phyloP scores from a whole-genome alignment of 2,329 filamentous ascomycete species.

The Verticillium tricorpus region DNA sequence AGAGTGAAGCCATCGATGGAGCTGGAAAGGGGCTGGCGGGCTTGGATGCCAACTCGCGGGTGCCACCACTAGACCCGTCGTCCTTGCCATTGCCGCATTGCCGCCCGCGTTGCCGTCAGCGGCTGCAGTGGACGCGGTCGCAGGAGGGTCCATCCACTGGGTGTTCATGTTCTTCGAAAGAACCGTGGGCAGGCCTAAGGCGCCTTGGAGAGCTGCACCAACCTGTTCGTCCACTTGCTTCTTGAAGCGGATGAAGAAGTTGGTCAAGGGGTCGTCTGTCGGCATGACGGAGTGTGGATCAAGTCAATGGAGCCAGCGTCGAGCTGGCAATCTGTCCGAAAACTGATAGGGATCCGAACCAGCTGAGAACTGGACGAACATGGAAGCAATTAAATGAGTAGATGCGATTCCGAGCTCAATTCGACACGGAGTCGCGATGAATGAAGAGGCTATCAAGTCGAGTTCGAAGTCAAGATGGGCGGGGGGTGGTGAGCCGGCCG shows the following conservation, averaged over 20 bases:
- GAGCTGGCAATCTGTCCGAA: too few relatives aligned
- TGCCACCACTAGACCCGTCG: too few relatives aligned
- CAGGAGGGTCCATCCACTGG: not conserved
- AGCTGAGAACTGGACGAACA: too few relatives aligned
- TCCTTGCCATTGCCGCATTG: not conserved
- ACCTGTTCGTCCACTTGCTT: conserved; percentile 34
- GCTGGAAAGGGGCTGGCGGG: conserved; percentile 8
- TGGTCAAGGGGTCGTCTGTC: conserved; percentile 13
- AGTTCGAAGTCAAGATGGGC: not conserved
- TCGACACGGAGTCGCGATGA: not conserved
- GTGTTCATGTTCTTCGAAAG: conserved; percentile 19
- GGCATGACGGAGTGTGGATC: conserved; percentile 6
- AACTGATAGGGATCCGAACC: too few relatives aligned
- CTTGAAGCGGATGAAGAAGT: conserved; percentile 36
- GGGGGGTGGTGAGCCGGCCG: not conserved
- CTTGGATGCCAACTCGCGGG: not conserved
- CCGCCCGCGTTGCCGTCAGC: not conserved
- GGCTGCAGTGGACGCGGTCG: not conserved
- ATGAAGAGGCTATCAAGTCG: not conserved
- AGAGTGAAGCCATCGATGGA: conserved; percentile 7
- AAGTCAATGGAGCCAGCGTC: not conserved
- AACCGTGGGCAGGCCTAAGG: conserved; percentile 20
- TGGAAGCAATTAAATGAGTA: too few relatives aligned
- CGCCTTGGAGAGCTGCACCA: conserved; percentile 18
- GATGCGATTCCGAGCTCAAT: too few relatives aligned